Base-by-base conservation (phyloP, 2,329 filamentous ascomycete genomes). In the Canariomyces notabilis region DNA sequence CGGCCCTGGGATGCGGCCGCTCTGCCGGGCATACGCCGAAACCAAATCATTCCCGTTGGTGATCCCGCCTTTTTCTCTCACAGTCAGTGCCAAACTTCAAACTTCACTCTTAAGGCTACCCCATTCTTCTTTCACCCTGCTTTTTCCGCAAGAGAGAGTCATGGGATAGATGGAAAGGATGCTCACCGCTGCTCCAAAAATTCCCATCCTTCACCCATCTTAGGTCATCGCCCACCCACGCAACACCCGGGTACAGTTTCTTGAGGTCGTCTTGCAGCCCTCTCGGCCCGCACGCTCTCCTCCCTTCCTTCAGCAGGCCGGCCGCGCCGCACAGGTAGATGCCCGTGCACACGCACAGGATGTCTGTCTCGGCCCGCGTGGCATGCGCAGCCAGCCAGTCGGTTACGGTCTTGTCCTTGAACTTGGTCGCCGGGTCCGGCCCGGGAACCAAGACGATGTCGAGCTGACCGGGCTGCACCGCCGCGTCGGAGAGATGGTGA, bases 31-130 rank as follows among this genome's bases (percentile, higher is more conserved):
- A 56, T 78, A 79, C 2, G 74, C 74, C 15, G 71, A 70, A 36
- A 77, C 69, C 43, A 79, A 65, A 47, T 79, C 76, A 53, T 78
- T 77, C 23, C 75, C 75, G 50, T 78, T 78, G 11, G 75, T 79
- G 43, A 79, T 62, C 41, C 73, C 74, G n/a, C 73, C 73, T 75
- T 32, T 42, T n/a, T n/a, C n/a, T n/a, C n/a, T n/a, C n/a, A n/a
- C n/a, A n/a, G n/a, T n/a, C n/a, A n/a, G n/a, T n/a, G n/a, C n/a
- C n/a, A n/a, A n/a, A n/a, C n/a, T n/a, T n/a, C n/a, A n/a, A n/a
- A n/a, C n/a, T n/a, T n/a, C n/a, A n/a, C n/a, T n/a, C n/a, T n/a
- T n/a, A n/a, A n/a, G n/a, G n/a, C n/a, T n/a, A n/a, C n/a, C n/a
- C n/a, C n/a, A n/a, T n/a, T n/a, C n/a, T n/a, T n/a, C n/a, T n/a